phyloP scores from a whole-genome alignment of 2,329 filamentous ascomycete genomes.

The Ceratocystiopsis brevicomis region DNA sequence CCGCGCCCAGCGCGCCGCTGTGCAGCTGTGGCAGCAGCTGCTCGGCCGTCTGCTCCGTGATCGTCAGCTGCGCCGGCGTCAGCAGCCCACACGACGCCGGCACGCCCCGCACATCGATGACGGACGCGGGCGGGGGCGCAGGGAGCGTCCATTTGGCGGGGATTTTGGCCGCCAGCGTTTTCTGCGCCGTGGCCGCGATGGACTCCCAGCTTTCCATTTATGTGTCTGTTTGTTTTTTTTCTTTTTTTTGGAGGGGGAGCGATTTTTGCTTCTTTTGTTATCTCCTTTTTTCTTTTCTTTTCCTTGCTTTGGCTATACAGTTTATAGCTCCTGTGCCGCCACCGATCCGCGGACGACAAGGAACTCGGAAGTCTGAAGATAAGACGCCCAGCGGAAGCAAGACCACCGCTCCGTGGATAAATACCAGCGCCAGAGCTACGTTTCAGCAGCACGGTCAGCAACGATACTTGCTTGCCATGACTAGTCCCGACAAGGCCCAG shows the following conservation, averaged over 20 bases:
- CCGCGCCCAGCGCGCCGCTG: slow-evolving; percentile 1
- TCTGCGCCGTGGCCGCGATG: background rate
- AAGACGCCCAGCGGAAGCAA: background rate
- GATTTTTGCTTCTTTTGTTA: too few species aligned
- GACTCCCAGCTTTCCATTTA: background rate
- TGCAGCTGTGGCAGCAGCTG: slow-evolving; percentile 1
- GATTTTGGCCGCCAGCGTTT: background rate
- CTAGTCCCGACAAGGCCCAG: background rate
- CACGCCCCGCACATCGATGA: slow-evolving; percentile 1
- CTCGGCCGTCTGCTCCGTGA: slow-evolving; percentile 5
- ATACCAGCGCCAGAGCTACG: too few species aligned
- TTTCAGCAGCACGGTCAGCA: too few species aligned
- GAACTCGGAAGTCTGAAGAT: background rate
- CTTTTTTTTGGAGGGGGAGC: background rate
- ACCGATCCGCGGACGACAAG: background rate
- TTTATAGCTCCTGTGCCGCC: too few species aligned
- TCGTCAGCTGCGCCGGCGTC: slow-evolving; percentile 2
- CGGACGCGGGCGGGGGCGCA: background rate
- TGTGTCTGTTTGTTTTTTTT: background rate
- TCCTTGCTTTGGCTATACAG: too few species aligned
- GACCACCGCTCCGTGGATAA: too few species aligned
- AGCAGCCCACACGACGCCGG: slow-evolving; percentile 3
- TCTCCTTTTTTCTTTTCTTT: too few species aligned
- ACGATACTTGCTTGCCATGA: too few species aligned
- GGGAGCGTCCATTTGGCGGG: slow-evolving; percentile 1